A percentile compares a stretch with the other conserved stretches of the same genome.
Conservation (phyloP, 2,329 filamentous ascomycete species). For the Phialemoniopsis sp. region DNA sequence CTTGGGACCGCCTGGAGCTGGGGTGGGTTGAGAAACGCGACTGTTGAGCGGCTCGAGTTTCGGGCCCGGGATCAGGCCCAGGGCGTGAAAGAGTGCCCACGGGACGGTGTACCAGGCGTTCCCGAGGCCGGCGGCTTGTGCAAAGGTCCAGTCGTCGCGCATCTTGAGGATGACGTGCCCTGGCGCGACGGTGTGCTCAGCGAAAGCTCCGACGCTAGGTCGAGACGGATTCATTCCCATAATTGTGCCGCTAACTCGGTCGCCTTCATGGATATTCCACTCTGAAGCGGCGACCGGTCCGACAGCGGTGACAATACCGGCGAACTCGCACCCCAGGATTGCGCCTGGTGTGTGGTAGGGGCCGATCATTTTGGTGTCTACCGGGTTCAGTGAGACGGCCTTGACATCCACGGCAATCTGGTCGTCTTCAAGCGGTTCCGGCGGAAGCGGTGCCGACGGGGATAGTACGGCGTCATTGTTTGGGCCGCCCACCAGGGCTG, state of each 20-base stretch:
- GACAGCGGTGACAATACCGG: slow-evolving; percentile 22
- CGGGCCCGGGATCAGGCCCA: slow-evolving; percentile 7
- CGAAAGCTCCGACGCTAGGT: slow-evolving; percentile 19
- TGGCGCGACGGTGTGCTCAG: slow-evolving; percentile 17
- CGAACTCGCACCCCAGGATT: slow-evolving; percentile 26
- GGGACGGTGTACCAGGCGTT: slow-evolving; percentile 18
- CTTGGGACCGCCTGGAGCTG: no score
- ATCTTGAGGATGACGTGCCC: slow-evolving; percentile 15
- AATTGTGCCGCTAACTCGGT: slow-evolving; percentile 18
- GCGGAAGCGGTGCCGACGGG: no score
- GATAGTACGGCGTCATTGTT: no score
- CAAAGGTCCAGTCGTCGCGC: slow-evolving; percentile 16
- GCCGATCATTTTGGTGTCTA: slow-evolving; percentile 26
- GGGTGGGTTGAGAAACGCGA: no score
- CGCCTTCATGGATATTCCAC: slow-evolving; percentile 10
- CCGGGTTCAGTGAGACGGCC: slow-evolving; percentile 28
- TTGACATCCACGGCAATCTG: slow-evolving; percentile 15
- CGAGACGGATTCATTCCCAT: slow-evolving; percentile 13
- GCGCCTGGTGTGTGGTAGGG: slow-evolving; percentile 18
- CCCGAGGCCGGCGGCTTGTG: slow-evolving; percentile 17
- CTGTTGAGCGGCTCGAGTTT: no score
- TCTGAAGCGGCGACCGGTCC: slow-evolving; percentile 4
- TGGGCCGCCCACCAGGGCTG: no score
- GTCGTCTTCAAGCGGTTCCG: no score
- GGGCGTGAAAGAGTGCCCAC: slow-evolving; percentile 20